Evolutionary conservation across 306 rosid genomes (phyloP), one percentile per base, ranked within the genome.

Genomic region (Castanea mollissima): DNA sequence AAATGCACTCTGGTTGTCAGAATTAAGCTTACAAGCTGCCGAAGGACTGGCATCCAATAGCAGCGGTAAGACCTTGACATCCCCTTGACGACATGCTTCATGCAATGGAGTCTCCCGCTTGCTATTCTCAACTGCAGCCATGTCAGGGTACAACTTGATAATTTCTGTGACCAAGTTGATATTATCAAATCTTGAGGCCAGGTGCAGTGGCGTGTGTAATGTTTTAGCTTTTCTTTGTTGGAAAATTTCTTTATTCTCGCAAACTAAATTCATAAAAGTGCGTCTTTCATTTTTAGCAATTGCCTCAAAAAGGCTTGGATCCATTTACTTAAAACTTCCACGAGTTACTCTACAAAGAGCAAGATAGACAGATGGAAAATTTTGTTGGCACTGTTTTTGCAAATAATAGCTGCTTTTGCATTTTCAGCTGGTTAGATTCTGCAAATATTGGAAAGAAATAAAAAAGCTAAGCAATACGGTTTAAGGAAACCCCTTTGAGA

Each of bases 151-250:
- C 51, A 86, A 4, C 78, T 74, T 86, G 16, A 85, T 49, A 35
- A 89, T 90, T 34, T 86, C 90, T 14, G 76, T 72, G 25, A 86
- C 93, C 35, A 89, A 79, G 23, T 83, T 85, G 13, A 29, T 13
- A 74, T 85, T 85, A 6, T 88, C 95, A 64, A 79, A 83, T 76
- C 75, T 85, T 3, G 88, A 79, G 70, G 97, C 97, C 54, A 89
- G 70, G 85, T 92, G 97, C 62, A 92, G 76, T 56, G 81, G 86
- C 18, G 95, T 89, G 86, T 82, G 83, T 23, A 60, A 71, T 18
- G 89, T 75, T 15, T 76, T 81, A 1, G 74, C 90, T 19, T 89
- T 88, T 78, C 74, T 84, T 32, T 86, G 91, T 5, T 80, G 81
- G 6, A 88, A 76, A 56, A 86, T 76, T 64, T 74, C 90, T 34